Conservation (phyloP, 139 green algal genomes). For the Eudorina sp. region DNA sequence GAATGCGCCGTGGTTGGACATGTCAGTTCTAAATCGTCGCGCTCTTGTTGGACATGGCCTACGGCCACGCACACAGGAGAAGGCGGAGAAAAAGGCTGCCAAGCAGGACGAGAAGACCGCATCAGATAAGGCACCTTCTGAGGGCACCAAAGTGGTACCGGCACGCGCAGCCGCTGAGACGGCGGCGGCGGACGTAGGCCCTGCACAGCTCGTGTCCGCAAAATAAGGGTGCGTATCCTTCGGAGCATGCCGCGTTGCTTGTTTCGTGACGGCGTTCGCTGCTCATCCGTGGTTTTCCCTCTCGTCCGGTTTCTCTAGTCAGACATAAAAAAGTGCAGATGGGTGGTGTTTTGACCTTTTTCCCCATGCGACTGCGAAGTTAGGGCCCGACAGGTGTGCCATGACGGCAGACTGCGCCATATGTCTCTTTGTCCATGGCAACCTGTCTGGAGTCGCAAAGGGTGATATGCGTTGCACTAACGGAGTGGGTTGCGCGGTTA, state of each 20-base stretch:
- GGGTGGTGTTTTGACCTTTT: background rate
- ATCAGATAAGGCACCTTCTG: background rate
- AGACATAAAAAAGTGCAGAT: background rate
- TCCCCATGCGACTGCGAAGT: background rate
- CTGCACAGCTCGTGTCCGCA: background rate
- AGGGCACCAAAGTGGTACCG: background rate
- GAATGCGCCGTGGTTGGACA: too few relatives aligned
- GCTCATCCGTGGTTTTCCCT: background rate
- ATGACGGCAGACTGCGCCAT: background rate
- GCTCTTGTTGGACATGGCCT: too few relatives aligned
- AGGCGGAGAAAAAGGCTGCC: background rate
- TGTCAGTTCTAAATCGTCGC: too few relatives aligned
- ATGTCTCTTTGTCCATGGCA: background rate
- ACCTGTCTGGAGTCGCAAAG: background rate
- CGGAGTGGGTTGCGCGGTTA: background rate
- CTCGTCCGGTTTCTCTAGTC: background rate
- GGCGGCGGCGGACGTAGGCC: background rate
- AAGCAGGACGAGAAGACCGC: slow-evolving; percentile 12
- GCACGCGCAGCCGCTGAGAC: background rate
- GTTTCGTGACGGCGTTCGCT: background rate
- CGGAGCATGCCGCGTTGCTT: background rate
- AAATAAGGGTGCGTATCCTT: background rate
- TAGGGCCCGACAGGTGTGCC: slow-evolving; percentile 11
- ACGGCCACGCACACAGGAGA: too few relatives aligned
- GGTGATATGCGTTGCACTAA: background rate